Percentiles rank a stretch among this genome's conserved stretches.
phyloP scores from a whole-genome alignment of 768 basidiomycete species.

The Serendipita sp. region DNA sequence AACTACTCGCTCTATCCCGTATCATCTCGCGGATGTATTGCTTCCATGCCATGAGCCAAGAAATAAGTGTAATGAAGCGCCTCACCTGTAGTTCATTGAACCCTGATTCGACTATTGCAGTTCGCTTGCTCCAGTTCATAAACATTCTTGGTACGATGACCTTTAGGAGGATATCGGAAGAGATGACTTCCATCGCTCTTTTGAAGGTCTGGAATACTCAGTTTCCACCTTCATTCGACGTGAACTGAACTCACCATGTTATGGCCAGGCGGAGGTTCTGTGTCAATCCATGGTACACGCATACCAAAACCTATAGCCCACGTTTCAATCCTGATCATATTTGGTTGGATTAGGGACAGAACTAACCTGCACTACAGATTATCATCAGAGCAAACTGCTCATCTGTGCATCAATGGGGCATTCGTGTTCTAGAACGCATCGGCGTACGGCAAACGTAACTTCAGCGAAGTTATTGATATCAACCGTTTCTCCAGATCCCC shows the following conservation, averaged over 20 bases:
- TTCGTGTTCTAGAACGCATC: neutral
- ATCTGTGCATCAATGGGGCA: neutral
- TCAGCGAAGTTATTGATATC: slow-evolving; percentile 10
- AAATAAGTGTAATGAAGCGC: neutral
- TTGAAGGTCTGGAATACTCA: neutral
- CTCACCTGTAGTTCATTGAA: neutral
- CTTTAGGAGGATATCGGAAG: neutral
- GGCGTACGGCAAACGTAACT: neutral
- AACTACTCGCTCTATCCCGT: slow-evolving; percentile 1
- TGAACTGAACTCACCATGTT: neutral
- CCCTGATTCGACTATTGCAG: neutral
- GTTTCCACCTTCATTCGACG: neutral
- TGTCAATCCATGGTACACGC: neutral
- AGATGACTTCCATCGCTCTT: neutral
- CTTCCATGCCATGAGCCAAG: slow-evolving; percentile 9
- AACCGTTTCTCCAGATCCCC: slow-evolving; percentile 8
- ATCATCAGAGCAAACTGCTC: neutral
- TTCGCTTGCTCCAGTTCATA: neutral
- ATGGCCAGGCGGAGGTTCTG: neutral
- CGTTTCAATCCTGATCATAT: neutral
- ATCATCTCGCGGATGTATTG: slow-evolving; percentile 13
- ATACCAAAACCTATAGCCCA: neutral
- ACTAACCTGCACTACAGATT: slow-evolving; percentile 9
- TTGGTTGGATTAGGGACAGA: neutral
- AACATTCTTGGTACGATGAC: neutral